Evolutionary conservation across 1,139 yeast genomes (phyloP).

Genomic region (Zygosaccharomyces pseudobailii): DNA sequence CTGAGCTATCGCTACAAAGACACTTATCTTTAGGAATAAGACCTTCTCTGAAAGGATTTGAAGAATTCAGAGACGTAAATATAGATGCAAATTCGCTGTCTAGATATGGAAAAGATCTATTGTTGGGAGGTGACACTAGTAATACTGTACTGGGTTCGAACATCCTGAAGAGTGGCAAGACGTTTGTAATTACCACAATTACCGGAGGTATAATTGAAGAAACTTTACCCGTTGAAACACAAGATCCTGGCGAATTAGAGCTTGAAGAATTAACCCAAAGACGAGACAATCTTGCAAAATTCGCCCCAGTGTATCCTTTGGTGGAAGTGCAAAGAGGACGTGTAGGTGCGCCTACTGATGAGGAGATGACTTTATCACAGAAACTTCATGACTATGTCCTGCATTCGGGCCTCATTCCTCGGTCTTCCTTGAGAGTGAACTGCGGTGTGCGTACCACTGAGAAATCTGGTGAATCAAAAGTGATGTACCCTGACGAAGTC

Average conservation of each 20-base stretch:
- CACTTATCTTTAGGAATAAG: slow-evolving; percentile 70
- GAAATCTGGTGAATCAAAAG: slow-evolving; percentile 35
- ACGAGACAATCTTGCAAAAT: slow-evolving; percentile 22
- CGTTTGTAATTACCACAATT: slow-evolving; percentile 70
- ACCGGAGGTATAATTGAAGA: slow-evolving; percentile 66
- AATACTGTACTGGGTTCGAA: slow-evolving; percentile 61
- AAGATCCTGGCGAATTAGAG: slow-evolving; percentile 35
- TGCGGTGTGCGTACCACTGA: slow-evolving; percentile 48
- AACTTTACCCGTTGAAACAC: slow-evolving; percentile 35
- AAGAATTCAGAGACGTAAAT: slow-evolving; percentile 63
- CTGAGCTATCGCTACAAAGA: slow-evolving; percentile 75
- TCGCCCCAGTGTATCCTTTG: slow-evolving; percentile 62
- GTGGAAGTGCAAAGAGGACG: slow-evolving; percentile 79
- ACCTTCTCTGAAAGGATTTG: slow-evolving; percentile 63
- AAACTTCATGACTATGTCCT: slow-evolving; percentile 54
- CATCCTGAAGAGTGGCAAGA: slow-evolving; percentile 67
- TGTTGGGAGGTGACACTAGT: slow-evolving; percentile 14
- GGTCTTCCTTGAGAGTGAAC: slow-evolving; percentile 42
- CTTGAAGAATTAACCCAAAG: slow-evolving; percentile 35
- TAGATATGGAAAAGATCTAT: slow-evolving; percentile 31
- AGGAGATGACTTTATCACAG: slow-evolving; percentile 81
- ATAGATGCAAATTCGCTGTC: slow-evolving; percentile 44
- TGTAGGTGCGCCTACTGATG: slow-evolving; percentile 79
- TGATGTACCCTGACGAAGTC: slow-evolving; percentile 39
- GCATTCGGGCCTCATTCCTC: slow-evolving; percentile 50